Evolutionary conservation across 805 yeast species (phyloP), one percentile per base, ranked within the genome.

Genomic region (Saccharomyces eubayanus): DNA sequence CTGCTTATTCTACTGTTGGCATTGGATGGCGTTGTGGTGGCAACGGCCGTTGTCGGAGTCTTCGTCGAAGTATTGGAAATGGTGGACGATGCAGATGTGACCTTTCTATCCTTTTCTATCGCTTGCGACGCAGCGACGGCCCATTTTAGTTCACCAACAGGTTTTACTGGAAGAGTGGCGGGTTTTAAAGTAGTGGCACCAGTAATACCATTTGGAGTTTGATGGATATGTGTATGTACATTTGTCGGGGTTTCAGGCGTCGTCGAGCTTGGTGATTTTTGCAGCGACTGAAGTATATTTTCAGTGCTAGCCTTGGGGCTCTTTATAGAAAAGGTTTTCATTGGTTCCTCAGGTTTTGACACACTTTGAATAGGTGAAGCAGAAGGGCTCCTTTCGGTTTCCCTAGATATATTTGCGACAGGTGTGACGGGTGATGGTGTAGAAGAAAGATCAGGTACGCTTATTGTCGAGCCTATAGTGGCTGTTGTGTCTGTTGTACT

Each of bases 91-190:
- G 48, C 50, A n/a, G 52, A 27, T 9, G 53, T 28, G 12, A 51
- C 48, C 46, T 63, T 62, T 47, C 61, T 61, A 20, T 62, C 65
- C 46, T 59, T 64, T 46, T 66, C 66, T 12, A 63, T 55, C 45
- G 59, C 63, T 50, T 63, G 65, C 5, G 79, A 78, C 4, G 82
- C 83, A 5, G 82, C 82, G 2, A 77, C 74, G 1, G 84, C 74
- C 83, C 83, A 79, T 61, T 78, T 79, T 53, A 77, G 64, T 47
- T 77, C 80, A 12, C 81, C 81, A 4, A 74, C 76, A 1, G 83
- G 82, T 59, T 77, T 78, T 2, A 75, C 66, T 1, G 84, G 83
- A 1, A 80, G 69, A 1, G 79, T 69, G 2, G 83, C 83, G 1
- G 84, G 84, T 62, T 78, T 79, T 48, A 79, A 55, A 6, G 70